A percentile compares a stretch with the other conserved stretches of the same genome.
Evolutionary conservation across 768 basidiomycete genomes (phyloP).

Genomic region (Solioccasus polychromus): DNA sequence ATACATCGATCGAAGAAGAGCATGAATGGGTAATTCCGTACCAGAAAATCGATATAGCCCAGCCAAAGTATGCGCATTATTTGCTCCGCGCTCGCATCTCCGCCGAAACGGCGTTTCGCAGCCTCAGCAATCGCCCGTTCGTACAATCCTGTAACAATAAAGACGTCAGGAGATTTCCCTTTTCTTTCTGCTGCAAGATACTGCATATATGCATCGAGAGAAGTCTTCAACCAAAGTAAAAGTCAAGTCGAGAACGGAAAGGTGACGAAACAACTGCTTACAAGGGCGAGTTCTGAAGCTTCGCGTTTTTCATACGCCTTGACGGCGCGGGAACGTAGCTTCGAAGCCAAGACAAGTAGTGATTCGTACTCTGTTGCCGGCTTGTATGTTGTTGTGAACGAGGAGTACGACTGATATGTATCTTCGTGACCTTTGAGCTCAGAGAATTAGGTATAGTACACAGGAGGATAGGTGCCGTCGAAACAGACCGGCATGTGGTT

Average conservation of each 20-base stretch:
- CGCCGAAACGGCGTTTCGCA: conserved; percentile 53
- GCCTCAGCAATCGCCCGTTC: conserved; percentile 78
- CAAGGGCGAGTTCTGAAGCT: conserved; percentile 55
- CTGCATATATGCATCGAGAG: conserved; percentile 58
- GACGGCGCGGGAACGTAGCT: conserved; percentile 56
- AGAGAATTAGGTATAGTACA: conserved; percentile 1
- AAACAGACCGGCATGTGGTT: conserved; percentile 69
- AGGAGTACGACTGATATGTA: conserved; percentile 82
- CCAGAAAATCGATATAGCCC: conserved; percentile 68
- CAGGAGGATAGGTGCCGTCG: not conserved
- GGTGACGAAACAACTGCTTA: conserved; percentile 30
- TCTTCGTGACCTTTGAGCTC: conserved; percentile 63
- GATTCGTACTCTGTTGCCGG: conserved; percentile 75
- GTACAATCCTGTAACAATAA: conserved; percentile 56
- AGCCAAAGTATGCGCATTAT: conserved; percentile 67
- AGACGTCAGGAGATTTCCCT: conserved; percentile 54
- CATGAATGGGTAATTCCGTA: conserved; percentile 29
- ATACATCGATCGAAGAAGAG: not conserved
- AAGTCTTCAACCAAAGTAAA: conserved; percentile 22
- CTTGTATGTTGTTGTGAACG: conserved; percentile 80
- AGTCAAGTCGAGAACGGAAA: conserved; percentile 8
- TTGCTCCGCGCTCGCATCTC: conserved; percentile 55
- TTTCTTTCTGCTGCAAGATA: conserved; percentile 65
- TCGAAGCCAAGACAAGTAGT: conserved; percentile 74
- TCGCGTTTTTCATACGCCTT: conserved; percentile 67